Evolutionary conservation across 352 stramenopile species (phyloP), one percentile per base, ranked within the genome.

Genomic region (Pythium inflatum): DNA sequence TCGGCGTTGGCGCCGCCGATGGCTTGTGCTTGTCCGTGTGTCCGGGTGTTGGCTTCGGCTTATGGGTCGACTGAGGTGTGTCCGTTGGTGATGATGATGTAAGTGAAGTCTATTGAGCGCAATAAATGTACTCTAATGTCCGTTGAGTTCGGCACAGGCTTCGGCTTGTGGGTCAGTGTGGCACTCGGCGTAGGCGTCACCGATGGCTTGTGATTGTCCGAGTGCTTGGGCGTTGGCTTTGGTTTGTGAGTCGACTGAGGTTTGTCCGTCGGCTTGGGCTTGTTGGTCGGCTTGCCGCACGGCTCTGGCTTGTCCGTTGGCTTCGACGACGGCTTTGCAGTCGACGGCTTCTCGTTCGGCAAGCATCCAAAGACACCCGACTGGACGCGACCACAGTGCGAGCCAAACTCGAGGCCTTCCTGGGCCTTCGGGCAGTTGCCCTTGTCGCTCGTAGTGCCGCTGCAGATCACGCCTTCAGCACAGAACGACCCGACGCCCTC

Each of bases 401-500:
- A 54, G 22, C 46, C 46, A 30, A 54, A 54, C 6, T 25, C 18
- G 46, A 54, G 46, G 5, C 46, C 46, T 5, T 33, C 25, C 46
- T 54, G 46, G 16, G 46, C 16, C 9, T 30, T 25, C 14, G 46
- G 46, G 25, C 46, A 54, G 46, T 54, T 54, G 6, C 46, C 46
- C 25, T 7, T 54, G 13, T 27, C 22, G 25, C 25, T 25, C 25
- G n/a, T 54, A 14, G 8, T 25, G n/a, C 46, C 25, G 18, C 14
- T 9, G 14, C 46, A 54, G 25, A 54, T 54, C 13, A 20, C 22
- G n/a, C 46, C 18, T 30, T 54, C 22, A 7, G 46, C 28, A 25
- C 46, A 54, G 25, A 54, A 54, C 25, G 46, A 12, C 46, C 5
- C 25, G 13, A 54, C 46, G 46, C 46, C 46, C 46, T 54, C 46